Conservation (phyloP, 2,329 filamentous ascomycete species). For the Sporothrix schenckii region DNA sequence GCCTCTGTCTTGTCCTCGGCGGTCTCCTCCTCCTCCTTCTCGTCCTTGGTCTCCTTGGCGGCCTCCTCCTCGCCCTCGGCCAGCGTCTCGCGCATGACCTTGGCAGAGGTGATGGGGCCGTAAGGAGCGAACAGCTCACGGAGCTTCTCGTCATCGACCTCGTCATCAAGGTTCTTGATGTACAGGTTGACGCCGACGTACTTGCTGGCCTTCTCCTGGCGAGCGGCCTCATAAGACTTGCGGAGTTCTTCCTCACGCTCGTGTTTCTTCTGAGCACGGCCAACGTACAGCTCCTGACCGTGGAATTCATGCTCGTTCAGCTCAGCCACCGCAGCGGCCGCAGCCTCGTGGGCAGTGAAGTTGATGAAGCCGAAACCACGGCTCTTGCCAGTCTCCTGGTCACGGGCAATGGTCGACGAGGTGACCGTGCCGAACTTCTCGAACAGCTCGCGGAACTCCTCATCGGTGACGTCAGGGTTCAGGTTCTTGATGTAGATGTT, state of each 20-base stretch:
- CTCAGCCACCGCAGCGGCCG: constrained; percentile 82
- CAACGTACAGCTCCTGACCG: constrained; percentile 95
- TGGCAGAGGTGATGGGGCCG: constrained; percentile 95
- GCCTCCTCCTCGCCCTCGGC: constrained; percentile 61
- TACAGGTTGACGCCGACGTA: constrained; percentile 99
- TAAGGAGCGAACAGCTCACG: constrained; percentile 89
- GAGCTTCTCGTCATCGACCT: constrained; percentile 96
- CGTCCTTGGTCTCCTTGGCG: constrained; percentile 72
- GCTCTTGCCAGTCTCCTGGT: constrained; percentile 82
- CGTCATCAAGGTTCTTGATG: constrained; percentile 98
- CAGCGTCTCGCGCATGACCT: constrained; percentile 91
- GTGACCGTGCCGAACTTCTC: constrained; percentile 93
- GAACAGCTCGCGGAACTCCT: constrained; percentile 92
- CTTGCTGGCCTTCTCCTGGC: constrained; percentile 97
- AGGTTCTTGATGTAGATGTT: constrained; percentile 99
- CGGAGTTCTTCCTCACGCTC: constrained; percentile 99
- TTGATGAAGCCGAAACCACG: constrained; percentile 96
- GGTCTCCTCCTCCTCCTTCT: constrained; percentile 86
- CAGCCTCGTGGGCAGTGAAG: constrained; percentile 88
- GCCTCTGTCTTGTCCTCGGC: constrained; percentile 21
- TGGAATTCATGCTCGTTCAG: constrained; percentile 91
- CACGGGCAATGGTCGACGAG: constrained; percentile 89
- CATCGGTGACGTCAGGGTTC: constrained; percentile 78
- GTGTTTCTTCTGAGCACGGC: constrained; percentile 97
- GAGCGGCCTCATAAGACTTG: constrained; percentile 97